Conservation (phyloP, 2,329 filamentous ascomycete species). For the Tolypocladium tropicale region DNA sequence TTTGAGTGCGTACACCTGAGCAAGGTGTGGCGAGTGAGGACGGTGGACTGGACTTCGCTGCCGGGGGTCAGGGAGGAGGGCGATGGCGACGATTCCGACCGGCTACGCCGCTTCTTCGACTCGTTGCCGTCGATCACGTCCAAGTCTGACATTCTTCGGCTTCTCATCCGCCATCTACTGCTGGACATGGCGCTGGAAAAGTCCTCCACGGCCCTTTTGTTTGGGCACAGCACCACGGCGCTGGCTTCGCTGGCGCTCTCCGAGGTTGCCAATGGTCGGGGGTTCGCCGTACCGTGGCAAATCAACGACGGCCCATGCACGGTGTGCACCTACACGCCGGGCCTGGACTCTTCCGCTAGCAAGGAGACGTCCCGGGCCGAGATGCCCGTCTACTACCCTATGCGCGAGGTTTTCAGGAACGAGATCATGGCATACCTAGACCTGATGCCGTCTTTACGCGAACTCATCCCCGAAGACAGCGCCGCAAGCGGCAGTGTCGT, state of each 20-base stretch:
- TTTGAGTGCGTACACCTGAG: slow-evolving; percentile 57
- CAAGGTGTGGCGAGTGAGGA: slow-evolving; percentile 41
- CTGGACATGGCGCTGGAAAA: slow-evolving; percentile 50
- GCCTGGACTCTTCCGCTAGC: slow-evolving; percentile 9
- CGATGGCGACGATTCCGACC: slow-evolving; percentile 20
- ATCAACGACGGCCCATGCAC: slow-evolving; percentile 59
- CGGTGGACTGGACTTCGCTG: slow-evolving; percentile 44
- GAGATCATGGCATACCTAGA: slow-evolving; percentile 63
- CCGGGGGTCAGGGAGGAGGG: slow-evolving; percentile 9
- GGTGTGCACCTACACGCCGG: slow-evolving; percentile 17
- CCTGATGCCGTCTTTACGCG: slow-evolving; percentile 40
- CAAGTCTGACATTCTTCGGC: slow-evolving; percentile 59
- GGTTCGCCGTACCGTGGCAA: slow-evolving; percentile 72
- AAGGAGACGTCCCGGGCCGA: slow-evolving; percentile 10
- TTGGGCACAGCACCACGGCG: slow-evolving; percentile 78
- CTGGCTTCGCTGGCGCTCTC: slow-evolving; percentile 79
- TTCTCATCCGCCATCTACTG: slow-evolving; percentile 64
- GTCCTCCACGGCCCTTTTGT: slow-evolving; percentile 60
- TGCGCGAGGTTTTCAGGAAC: slow-evolving; percentile 75
- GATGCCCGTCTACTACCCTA: slow-evolving; percentile 58
- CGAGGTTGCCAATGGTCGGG: slow-evolving; percentile 84
- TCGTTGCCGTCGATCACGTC: slow-evolving; percentile 65
- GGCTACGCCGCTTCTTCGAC: slow-evolving; percentile 45
- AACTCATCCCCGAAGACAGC: slow-evolving; percentile 32
- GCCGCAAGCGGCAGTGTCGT: slow-evolving; percentile 29